phyloP scores from a whole-genome alignment of 441 rosid genomes.

The Metrosideros polymorpha region DNA sequence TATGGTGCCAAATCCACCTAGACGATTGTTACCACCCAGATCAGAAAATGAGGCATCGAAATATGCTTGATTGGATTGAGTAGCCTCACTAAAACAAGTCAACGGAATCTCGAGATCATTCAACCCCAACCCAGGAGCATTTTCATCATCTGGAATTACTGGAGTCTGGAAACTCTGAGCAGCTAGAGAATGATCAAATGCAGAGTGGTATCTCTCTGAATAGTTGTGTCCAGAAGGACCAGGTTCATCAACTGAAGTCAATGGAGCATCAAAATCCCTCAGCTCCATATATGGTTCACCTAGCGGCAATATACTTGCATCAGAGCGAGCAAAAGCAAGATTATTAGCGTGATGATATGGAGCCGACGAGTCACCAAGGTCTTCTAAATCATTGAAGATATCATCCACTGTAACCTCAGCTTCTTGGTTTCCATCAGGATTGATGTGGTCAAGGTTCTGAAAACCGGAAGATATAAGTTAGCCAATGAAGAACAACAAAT shows the following conservation, averaged over 20 bases:
- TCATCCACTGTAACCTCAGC: neutral
- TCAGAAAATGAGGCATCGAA: neutral
- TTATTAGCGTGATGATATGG: neutral
- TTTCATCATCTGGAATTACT: neutral
- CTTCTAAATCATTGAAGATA: slow-evolving; percentile 20
- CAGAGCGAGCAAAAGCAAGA: neutral
- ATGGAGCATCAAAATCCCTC: slow-evolving; percentile 11
- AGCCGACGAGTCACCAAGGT: slow-evolving; percentile 11
- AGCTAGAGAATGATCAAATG: neutral
- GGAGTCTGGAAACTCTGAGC: neutral
- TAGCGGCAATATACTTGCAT: neutral
- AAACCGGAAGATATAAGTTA: neutral
- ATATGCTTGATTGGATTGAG: neutral
- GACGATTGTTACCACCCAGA: neutral
- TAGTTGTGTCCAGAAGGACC: neutral
- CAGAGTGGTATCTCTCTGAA: neutral
- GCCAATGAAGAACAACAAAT: neutral
- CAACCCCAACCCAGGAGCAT: neutral
- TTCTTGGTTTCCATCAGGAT: neutral
- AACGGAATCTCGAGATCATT: slow-evolving; percentile 16
- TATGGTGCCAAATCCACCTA: neutral
- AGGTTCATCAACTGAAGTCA: neutral
- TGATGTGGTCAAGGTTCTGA: neutral
- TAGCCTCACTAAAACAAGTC: neutral
- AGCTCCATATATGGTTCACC: slow-evolving; percentile 14